Conservation (phyloP, 345 rosid genomes). For the Salix exigua region DNA sequence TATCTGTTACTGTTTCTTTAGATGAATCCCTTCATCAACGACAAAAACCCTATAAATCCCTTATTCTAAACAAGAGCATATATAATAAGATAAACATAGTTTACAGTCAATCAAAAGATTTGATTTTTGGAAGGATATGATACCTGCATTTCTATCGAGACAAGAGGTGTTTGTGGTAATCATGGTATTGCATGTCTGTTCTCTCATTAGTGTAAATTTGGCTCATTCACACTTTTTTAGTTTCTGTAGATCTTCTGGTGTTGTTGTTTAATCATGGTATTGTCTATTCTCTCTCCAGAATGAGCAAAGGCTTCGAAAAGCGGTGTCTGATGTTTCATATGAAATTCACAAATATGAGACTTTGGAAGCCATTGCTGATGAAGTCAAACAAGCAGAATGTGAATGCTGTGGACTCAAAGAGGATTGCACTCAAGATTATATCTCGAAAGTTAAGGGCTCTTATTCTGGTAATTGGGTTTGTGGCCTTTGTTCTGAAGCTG, state of each 20-base stretch:
- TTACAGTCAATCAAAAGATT: not conserved
- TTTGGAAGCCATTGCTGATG: conserved; percentile 11
- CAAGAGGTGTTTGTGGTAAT: not conserved
- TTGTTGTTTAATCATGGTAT: not conserved
- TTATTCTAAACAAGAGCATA: too few species aligned
- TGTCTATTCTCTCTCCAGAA: not conserved
- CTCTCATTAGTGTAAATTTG: not conserved
- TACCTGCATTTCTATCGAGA: not conserved
- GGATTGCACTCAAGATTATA: conserved; percentile 41
- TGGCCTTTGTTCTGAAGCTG: conserved; percentile 54
- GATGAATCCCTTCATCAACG: not conserved
- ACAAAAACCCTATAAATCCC: not conserved
- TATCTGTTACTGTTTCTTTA: not conserved
- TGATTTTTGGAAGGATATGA: not conserved
- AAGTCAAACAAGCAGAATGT: conserved; percentile 38
- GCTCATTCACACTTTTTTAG: not conserved
- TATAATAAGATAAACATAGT: too few species aligned
- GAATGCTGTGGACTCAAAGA: conserved; percentile 50
- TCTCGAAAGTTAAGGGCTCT: conserved; percentile 22
- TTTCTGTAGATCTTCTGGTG: not conserved
- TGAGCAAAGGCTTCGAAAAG: conserved; percentile 32
- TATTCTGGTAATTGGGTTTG: conserved; percentile 46
- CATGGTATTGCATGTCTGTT: not conserved
- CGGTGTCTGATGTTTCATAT: conserved; percentile 28
- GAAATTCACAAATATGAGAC: conserved; percentile 18